Evolutionary conservation across 257 asterid species (phyloP), one percentile per base, ranked within the genome.

Genomic region (Linderniella brevidens): DNA sequence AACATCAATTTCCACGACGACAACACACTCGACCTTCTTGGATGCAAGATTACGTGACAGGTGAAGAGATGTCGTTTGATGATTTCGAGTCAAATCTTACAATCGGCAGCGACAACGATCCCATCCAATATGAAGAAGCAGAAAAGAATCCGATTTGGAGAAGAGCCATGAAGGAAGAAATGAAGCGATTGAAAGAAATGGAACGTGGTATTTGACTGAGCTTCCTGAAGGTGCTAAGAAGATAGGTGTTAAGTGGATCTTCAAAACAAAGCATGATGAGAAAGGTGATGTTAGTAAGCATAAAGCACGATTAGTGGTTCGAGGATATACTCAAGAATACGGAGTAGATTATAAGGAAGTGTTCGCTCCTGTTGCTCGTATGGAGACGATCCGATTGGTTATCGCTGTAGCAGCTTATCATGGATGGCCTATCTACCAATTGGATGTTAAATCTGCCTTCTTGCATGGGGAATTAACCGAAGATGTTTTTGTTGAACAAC

Each of bases 321-420:
- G 19, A 18, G 20, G 32, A 12, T 46, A 46, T 11, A 11, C 50
- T 18, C 25, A 46, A 15, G 13, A 46, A 17, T 6, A 46, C 19
- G 50, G 50, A 16, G 17, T 46, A 46, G 32, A 46, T 18, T 46
- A 46, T 17, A 46, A 17, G 12, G 29, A 46, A 15, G 50, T 46
- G 50, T 46, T 46, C 17, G 32, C 50, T 17, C 50, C n/a, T 0
- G 32, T 46, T n/a, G 50, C 50, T 18, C n/a, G 37, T 12, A 8
- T 18, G 25, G 36, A 20, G 14, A 47, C 15, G 8, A 11, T 47
- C 19, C 7, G 52, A 9, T 14, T 14, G 10, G 37, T 47, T 18
- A 11, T 19, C 12, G 25, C 37, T 20, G n/a, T 17, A 1, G 16
- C 8, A 14, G 52, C 7, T 10, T 17, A 16, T 15, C 3, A 18